Evolutionary conservation across 345 rosid species (phyloP), one percentile per base, ranked within the genome.

Genomic region (Trapa incisa): DNA sequence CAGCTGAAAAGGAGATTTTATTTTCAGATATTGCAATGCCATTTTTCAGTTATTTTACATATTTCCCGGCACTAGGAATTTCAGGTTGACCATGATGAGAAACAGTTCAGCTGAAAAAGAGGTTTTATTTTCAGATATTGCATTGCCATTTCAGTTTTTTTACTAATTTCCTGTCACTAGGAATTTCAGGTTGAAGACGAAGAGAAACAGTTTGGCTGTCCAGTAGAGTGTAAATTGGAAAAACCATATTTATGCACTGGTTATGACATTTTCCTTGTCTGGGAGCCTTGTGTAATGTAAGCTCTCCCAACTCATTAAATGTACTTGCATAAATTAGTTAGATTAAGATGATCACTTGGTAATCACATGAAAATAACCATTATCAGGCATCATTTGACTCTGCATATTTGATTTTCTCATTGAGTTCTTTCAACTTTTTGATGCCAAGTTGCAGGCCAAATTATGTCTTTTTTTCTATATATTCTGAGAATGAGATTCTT

Each of bases 211-310:
- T 14, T 41, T 41, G 52, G 11, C 15, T 15, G 37, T 67, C 6
- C 43, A 17, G 45, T 12, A 13, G 5, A 36, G 22, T 35, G 47
- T 14, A 47, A 47, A n/a, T 33, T 41, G 12, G 60, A 16, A 53
- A 83, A 81, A 69, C 92, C 96, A 6, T 93, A 93, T 80, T 80
- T 93, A 13, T 90, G 97, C 70, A 93, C 96, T 64, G 98, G 96
- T 65, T 83, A 81, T 70, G 97, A 93, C 79, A 84, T 88, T 73
- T 90, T 78, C 78, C 81, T 90, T 61, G 82, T 80, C 56, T 90
- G 94, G 88, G 94, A 90, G 77, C 96, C 96, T 47, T 90, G 96
- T 81, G 67, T 78, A 33, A 87, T 93, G 98, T 93, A 79, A 85
- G 95, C 43, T 45, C 57, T 17, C 0, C 42, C 66, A 37, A 16